A percentile compares a stretch with the other conserved stretches of the same genome.
Evolutionary conservation across 2,329 filamentous ascomycete genomes (phyloP).

Genomic region (Diaporthe nobilis): DNA sequence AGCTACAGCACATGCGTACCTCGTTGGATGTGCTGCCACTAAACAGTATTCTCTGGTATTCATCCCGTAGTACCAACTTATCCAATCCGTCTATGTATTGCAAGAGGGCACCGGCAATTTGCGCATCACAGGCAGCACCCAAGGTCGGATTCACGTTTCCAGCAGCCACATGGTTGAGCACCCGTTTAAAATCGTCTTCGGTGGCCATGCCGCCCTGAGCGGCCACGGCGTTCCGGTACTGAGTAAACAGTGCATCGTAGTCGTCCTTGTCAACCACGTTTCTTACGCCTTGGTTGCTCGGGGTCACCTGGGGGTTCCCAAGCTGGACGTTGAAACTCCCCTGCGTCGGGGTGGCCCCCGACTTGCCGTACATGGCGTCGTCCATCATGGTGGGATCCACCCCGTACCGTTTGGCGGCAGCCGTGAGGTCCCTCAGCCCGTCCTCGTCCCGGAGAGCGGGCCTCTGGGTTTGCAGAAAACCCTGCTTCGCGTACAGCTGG

Average conservation of each 20-base stretch:
- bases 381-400: constrained; percentile 1
- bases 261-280: constrained; percentile 11
- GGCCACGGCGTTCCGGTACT: not conserved
- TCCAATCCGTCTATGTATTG: not conserved
- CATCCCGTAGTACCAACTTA: constrained; percentile 3
- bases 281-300: not conserved
- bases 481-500: constrained; percentile 18
- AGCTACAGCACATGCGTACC: not conserved
- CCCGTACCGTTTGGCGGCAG: constrained; percentile 35
- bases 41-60: constrained; percentile 39
- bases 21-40: constrained; percentile 29
- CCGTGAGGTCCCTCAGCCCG: constrained; percentile 16
- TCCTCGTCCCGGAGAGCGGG: constrained; percentile 35
- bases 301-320: not conserved
- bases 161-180: not conserved
- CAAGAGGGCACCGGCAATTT: constrained; percentile 14
- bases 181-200: not conserved
- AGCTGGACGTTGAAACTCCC: constrained; percentile 21
- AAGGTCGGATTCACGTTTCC: not conserved
- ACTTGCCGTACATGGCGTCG: not conserved
- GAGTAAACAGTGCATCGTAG: not conserved
- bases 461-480: constrained; percentile 15
- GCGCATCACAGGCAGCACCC: not conserved
- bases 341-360: constrained; percentile 26
- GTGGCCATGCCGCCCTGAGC: not conserved